Evolutionary conservation across 768 basidiomycete genomes (phyloP).

Genomic region (Cystoderma amianthinum): DNA sequence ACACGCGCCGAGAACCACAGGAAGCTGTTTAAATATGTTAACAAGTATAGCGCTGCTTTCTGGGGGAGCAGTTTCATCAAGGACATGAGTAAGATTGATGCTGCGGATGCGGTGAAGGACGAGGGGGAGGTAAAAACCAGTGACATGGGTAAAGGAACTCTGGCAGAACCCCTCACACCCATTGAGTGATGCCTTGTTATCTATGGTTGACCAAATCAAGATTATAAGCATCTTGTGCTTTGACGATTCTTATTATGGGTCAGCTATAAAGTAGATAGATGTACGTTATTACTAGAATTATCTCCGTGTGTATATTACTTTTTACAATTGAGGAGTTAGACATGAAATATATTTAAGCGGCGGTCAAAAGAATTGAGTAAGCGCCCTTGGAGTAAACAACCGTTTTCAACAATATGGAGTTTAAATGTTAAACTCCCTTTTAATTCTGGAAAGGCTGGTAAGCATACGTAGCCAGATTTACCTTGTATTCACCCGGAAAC

Average conservation of each 20-base stretch:
- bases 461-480: no score
- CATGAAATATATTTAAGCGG: neutral
- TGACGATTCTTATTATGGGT: neutral
- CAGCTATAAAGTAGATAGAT: neutral
- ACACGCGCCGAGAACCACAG: constrained; percentile 87
- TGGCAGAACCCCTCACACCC: constrained; percentile 17
- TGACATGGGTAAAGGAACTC: constrained; percentile 21
- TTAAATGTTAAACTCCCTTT: no score
- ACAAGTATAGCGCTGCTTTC: constrained; percentile 89
- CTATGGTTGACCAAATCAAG: neutral
- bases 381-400: no score
- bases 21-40: constrained; percentile 95
- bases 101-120: constrained; percentile 29
- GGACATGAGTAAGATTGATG: constrained; percentile 67
- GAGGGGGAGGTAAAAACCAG: constrained; percentile 20
- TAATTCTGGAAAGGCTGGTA: no score
- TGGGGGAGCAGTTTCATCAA: constrained; percentile 89
- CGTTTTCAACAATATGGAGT: no score
- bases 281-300: constrained; percentile 1
- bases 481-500: no score
- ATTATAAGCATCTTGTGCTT: neutral
- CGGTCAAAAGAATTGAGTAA: no score
- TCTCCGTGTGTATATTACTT: neutral
- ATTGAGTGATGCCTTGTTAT: neutral
- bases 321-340: neutral